Evolutionary conservation across 129 eudicot genomes (phyloP), one percentile per base, ranked within the genome.

Genomic region (Erigeron canadensis): DNA sequence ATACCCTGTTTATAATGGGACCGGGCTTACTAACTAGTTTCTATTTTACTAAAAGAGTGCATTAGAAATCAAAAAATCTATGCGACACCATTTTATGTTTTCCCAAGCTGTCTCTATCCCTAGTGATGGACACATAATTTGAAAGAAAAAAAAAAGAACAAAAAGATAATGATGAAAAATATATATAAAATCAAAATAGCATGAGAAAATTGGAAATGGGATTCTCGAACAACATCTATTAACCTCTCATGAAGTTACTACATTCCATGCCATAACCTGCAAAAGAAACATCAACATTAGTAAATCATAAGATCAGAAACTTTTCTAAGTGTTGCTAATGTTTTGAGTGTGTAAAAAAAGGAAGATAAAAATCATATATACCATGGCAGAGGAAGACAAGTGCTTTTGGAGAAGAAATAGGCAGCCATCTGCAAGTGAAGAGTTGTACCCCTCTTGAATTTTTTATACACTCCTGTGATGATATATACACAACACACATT

Each of bases 211-310:
- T 51, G 7, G 7, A 34, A 18, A 57, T 57, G n/a, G 21, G n/a
- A 57, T 2, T 57, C 10, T 18, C 38, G 12, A 21, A 60, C 18
- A 67, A 73, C 18, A 57, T 47, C 57, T 48, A 28, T 38, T 51
- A 40, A 42, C 98, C 98, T 93, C 77, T 93, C 98, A 93, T 93
- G 83, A 83, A 93, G 58, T 77, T 84, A 75, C 98, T 86, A 84
- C 98, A 93, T 75, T 93, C 98, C 98, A 93, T 93, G 72, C 98
- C 98, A 84, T 93, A 93, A 55, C 98, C 98, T 93, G 88, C 84
- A 62, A 63, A 5, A 67, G 46, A 34, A 67, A 77, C 77, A 55
- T 63, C 46, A 65, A 65, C 28, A 47, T 57, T 16, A 37, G 3
- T 34, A 64, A 55, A 69, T 13, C n/a, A 3, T 10, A 37, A 15